Conservation (phyloP, 192 early-diverging fungal species). For the Powellomyces hirtus region DNA sequence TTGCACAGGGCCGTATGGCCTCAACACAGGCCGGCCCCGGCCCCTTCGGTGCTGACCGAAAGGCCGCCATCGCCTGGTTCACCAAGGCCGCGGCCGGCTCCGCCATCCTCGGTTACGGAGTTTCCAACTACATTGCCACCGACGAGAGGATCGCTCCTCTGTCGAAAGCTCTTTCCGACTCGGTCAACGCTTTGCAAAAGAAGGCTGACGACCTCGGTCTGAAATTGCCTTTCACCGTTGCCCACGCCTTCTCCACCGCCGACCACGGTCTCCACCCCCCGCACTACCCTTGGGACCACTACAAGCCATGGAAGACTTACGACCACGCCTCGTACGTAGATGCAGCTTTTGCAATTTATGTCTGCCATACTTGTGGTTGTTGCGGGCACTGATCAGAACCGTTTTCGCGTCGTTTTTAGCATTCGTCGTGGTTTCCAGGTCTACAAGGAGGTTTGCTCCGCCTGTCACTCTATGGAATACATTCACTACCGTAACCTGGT, state of each 20-base stretch:
- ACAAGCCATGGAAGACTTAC: conserved; percentile 77
- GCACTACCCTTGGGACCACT: conserved; percentile 85
- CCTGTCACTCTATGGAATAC: conserved; percentile 94
- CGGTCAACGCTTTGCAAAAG: conserved; percentile 1
- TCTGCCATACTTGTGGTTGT: too few relatives aligned
- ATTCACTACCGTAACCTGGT: conserved; percentile 95
- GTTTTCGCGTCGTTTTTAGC: conserved; percentile 41
- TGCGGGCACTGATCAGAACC: not conserved
- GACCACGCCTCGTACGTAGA: conserved; percentile 82
- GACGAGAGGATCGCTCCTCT: conserved; percentile 37
- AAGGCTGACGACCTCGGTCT: conserved; percentile 38
- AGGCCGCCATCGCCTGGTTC: conserved; percentile 30
- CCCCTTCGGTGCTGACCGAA: conserved; percentile 13
- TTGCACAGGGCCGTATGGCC: not conserved
- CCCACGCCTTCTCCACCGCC: conserved; percentile 72
- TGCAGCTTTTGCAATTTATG: not conserved
- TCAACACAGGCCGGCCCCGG: not conserved
- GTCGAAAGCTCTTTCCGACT: not conserved
- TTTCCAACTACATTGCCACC: conserved; percentile 42
- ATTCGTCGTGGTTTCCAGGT: conserved; percentile 99
- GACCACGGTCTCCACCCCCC: conserved; percentile 92
- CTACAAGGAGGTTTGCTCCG: conserved; percentile 96
- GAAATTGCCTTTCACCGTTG: conserved; percentile 30
- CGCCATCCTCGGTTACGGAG: conserved; percentile 33
- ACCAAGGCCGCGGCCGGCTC: conserved; percentile 40